Evolutionary conservation across 2,329 filamentous ascomycete genomes (phyloP).

Genomic region (Colletotrichum chrysophilum): DNA sequence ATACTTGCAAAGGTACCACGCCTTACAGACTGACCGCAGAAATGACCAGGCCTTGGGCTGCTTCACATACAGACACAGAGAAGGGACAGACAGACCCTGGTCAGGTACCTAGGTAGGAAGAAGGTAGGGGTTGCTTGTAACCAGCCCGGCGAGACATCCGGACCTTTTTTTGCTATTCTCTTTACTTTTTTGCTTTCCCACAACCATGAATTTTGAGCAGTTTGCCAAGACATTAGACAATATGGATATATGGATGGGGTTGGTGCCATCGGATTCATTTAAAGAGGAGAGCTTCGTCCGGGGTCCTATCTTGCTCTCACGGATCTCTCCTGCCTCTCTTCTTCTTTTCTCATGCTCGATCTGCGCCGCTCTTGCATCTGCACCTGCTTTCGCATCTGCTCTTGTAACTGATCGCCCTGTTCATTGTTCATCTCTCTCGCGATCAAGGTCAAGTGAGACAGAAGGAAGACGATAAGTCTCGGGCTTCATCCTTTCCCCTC

Average conservation of each 20-base stretch:
- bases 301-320: neutral
- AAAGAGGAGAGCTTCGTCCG: neutral
- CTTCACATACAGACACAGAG: neutral
- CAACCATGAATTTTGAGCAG: neutral
- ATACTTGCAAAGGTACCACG: neutral
- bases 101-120: neutral
- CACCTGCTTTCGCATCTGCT: neutral
- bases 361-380: neutral
- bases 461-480: neutral
- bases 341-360: neutral
- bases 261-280: neutral
- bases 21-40: neutral
- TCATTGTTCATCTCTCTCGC: neutral
- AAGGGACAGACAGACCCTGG: neutral
- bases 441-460: neutral
- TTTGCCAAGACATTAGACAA: slow-evolving; percentile 8
- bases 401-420: neutral
- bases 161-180: neutral
- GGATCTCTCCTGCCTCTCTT: neutral
- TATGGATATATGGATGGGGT: neutral
- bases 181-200: neutral
- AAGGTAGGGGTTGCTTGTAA: neutral
- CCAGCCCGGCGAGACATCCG: neutral
- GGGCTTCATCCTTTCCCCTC: neutral
- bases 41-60: neutral